Base-by-base conservation (phyloP, 192 early-diverging fungal species). In the Entomortierella beljakovae region DNA sequence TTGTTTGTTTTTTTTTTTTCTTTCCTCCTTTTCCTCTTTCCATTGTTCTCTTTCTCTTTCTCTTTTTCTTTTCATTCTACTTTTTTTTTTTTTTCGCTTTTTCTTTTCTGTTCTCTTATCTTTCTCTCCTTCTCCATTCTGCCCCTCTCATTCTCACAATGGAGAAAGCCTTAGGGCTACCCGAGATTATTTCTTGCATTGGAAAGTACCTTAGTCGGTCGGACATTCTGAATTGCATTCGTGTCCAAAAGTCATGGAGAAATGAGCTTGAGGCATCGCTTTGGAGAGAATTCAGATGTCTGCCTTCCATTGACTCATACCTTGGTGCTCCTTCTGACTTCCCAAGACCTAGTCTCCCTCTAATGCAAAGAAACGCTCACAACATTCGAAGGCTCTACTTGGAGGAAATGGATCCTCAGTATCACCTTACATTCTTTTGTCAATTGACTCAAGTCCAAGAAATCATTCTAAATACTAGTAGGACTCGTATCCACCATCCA, bases 191-290 rank as follows among this genome's bases (percentile, higher is more conserved):
- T 20, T 20, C 59, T 25, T 51, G 58, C 34, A 62, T 76, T 28
- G 54, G 64, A 23, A 49, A 53, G 6, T 57, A n/a, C 43, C 51
- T 76, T 18, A 8, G 13, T 25, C n/a, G 42, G 0, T 32, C 1
- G 0, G 37, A 43, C 25, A 46, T 61, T 31, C 28, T 62, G 10
- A 26, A 48, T 0, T 76, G 64, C 54, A 43, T 76, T 28, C 42
- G 43, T 15, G 72, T 76, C 52, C 56, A 59, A 51, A 67, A 68
- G 53, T 4, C 64, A 40, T 76, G 72, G 72, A 68, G 38, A 37
- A 3, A 29, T 6, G 58, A 62, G 29, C 61, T 76, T 16, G 72
- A 68, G 26, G 64, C 64, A 9, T 31, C 50, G 0, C 58, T 68
- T 11, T 76, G 72, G 72, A 64, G 72, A 9, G 33, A 50, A 52